These are phyloP conservation scores for Nakazawaea holstii DNA, from an alignment of 805 yeast genomes.

Conservation along the genomic window DNA sequence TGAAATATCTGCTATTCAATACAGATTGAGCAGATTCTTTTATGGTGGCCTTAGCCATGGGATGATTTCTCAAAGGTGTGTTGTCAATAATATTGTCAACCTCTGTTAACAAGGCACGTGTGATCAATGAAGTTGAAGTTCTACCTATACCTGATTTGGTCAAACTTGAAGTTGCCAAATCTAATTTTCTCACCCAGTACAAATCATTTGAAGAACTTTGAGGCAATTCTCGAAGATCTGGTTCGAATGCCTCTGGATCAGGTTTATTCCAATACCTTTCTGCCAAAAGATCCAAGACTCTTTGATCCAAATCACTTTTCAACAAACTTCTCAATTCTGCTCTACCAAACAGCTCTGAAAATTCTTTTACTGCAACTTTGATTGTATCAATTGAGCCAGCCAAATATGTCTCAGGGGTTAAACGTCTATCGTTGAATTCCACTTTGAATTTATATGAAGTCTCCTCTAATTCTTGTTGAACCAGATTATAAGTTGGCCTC, in stretches of 20 bases:
- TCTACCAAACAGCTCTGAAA: slow-evolving; percentile 77
- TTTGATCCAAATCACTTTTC: slow-evolving; percentile 83
- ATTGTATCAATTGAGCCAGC: slow-evolving; percentile 88
- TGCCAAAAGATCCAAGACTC: slow-evolving; percentile 80
- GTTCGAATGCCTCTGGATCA: slow-evolving; percentile 30
- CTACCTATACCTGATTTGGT: slow-evolving; percentile 95
- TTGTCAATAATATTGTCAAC: slow-evolving; percentile 65
- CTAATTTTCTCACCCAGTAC: slow-evolving; percentile 86
- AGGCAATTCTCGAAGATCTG: slow-evolving; percentile 50
- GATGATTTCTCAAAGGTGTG: slow-evolving; percentile 79
- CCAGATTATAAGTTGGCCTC: slow-evolving; percentile 80
- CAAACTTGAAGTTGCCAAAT: slow-evolving; percentile 72
- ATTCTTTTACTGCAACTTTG: slow-evolving; percentile 81
- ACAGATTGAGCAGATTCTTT: slow-evolving; percentile 82
- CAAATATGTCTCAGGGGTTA: slow-evolving; percentile 91
- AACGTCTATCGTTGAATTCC: slow-evolving; percentile 89
- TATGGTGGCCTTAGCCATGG: slow-evolving; percentile 77
- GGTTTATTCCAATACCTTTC: slow-evolving; percentile 88
- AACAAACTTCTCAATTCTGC: slow-evolving; percentile 74
- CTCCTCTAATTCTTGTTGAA: slow-evolving; percentile 90
- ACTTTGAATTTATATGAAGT: slow-evolving; percentile 90
- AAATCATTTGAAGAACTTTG: slow-evolving; percentile 59
- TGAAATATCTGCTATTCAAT: slow-evolving; percentile 68
- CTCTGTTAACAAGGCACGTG: slow-evolving; percentile 75
- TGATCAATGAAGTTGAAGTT: slow-evolving; percentile 74